A percentile compares a stretch with the other conserved stretches of the same genome.
phyloP scores from a whole-genome alignment of 2,329 filamentous ascomycete genomes.

The Colletotrichum eleusines region DNA sequence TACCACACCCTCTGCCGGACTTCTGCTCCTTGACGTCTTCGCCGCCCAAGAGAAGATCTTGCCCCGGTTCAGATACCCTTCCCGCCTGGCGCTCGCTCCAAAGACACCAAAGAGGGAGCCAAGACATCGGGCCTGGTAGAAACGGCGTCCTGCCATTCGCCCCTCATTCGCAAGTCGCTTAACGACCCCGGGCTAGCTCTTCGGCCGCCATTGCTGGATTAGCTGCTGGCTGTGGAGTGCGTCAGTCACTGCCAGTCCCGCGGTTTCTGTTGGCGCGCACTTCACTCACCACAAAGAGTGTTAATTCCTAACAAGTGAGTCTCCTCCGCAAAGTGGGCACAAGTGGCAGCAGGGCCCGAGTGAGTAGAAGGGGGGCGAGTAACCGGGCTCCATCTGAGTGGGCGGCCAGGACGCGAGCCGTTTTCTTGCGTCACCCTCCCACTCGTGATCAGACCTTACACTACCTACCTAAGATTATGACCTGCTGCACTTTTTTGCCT shows the following conservation, averaged over 20 bases:
- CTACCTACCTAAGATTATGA: too few relatives aligned
- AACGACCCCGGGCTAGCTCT: slow-evolving; percentile 9
- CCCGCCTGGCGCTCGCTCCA: slow-evolving; percentile 17
- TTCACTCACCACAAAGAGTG: too few relatives aligned
- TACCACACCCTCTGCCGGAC: background rate
- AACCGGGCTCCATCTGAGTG: slow-evolving; percentile 17
- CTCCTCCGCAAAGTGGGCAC: too few relatives aligned
- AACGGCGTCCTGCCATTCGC: slow-evolving; percentile 29
- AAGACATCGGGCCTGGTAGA: slow-evolving; percentile 25
- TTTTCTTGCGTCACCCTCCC: slow-evolving; percentile 40
- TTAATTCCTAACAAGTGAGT: too few relatives aligned
- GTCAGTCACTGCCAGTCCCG: slow-evolving; percentile 7
- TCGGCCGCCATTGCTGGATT: slow-evolving; percentile 11
- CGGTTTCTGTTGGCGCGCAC: background rate
- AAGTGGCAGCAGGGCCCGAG: too few relatives aligned
- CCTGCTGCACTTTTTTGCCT: slow-evolving; percentile 17
- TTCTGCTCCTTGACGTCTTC: background rate
- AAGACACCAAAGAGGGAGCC: slow-evolving; percentile 36
- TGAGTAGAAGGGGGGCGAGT: too few relatives aligned
- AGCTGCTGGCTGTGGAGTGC: slow-evolving; percentile 33
- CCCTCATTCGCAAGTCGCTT: slow-evolving; percentile 22
- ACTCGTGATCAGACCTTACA: slow-evolving; percentile 37
- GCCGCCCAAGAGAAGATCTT: background rate
- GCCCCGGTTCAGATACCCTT: slow-evolving; percentile 21
- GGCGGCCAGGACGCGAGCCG: slow-evolving; percentile 32